Conservation (phyloP, 257 asterid species). For the Fraxinus pennsylvanica region DNA sequence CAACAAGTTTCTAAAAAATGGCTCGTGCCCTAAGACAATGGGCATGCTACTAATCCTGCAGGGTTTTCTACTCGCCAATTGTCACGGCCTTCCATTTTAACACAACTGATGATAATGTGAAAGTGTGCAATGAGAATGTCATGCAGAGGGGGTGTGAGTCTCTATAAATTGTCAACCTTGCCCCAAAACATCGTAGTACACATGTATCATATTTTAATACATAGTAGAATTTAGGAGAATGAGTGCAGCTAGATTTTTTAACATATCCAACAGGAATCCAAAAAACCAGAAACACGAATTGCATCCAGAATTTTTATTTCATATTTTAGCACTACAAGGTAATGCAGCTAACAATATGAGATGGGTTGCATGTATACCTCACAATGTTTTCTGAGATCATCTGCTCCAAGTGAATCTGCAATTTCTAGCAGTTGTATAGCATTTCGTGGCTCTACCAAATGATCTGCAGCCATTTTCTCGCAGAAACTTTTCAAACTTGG, state of each 20-base stretch:
- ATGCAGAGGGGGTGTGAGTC: neutral
- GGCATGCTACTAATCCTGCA: neutral
- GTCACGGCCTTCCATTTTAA: neutral
- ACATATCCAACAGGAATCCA: neutral
- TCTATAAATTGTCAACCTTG: neutral
- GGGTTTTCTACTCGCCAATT: neutral
- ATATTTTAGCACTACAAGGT: neutral
- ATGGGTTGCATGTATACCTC: conserved; percentile 47
- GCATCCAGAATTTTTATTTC: neutral
- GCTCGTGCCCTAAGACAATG: neutral
- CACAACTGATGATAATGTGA: neutral
- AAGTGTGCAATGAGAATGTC: neutral
- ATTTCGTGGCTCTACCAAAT: conserved; percentile 90
- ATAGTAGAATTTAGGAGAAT: neutral
- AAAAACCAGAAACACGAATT: neutral
- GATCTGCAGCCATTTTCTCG: conserved; percentile 76
- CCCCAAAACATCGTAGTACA: neutral
- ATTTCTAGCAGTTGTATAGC: conserved; percentile 82
- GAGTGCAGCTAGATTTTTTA: neutral
- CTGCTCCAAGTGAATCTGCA: conserved; percentile 85
- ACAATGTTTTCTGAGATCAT: conserved; percentile 72
- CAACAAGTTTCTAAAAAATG: neutral
- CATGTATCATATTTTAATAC: neutral
- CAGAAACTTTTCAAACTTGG: conserved; percentile 89
- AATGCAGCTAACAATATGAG: conserved; percentile 2